Evolutionary conservation across 768 basidiomycete genomes (phyloP).

Genomic region (Psilocybe sp.): DNA sequence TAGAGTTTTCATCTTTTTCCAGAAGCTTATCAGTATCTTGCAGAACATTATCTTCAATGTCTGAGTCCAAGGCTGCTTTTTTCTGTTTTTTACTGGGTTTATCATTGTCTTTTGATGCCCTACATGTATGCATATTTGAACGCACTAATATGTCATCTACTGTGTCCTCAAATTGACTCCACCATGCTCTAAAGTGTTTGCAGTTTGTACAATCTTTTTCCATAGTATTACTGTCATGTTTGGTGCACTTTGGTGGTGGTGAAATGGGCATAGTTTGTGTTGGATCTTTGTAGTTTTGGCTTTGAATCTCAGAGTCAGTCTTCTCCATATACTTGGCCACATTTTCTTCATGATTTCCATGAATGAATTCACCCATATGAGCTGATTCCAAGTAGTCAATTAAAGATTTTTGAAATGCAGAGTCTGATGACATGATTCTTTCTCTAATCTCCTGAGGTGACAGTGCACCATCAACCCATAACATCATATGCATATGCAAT

Average conservation of each 20-base stretch:
- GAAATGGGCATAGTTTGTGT: too few relatives aligned
- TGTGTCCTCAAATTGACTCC: slow-evolving; percentile 7
- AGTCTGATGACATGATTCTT: slow-evolving; percentile 24
- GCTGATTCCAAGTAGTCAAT: too few relatives aligned
- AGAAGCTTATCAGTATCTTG: not conserved
- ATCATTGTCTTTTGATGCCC: not conserved
- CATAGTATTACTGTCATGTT: not conserved
- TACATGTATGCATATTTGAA: slow-evolving; percentile 29
- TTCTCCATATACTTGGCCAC: too few relatives aligned
- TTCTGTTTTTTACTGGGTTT: not conserved
- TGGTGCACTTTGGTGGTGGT: slow-evolving; percentile 11
- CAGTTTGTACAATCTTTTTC: slow-evolving; percentile 13
- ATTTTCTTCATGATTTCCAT: too few relatives aligned
- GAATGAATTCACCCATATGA: too few relatives aligned
- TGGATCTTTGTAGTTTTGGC: too few relatives aligned
- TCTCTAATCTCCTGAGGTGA: slow-evolving; percentile 23
- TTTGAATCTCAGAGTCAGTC: too few relatives aligned
- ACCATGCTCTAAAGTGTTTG: slow-evolving; percentile 14
- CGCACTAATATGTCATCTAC: slow-evolving; percentile 26
- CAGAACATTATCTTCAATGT: not conserved
- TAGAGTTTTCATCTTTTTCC: not conserved
- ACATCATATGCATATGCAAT: slow-evolving; percentile 23
- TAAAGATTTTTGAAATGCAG: too few relatives aligned
- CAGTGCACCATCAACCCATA: slow-evolving; percentile 22
- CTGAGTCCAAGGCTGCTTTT: not conserved